Conservation (phyloP, 768 basidiomycete genomes). For the Lactarius tabidus region DNA sequence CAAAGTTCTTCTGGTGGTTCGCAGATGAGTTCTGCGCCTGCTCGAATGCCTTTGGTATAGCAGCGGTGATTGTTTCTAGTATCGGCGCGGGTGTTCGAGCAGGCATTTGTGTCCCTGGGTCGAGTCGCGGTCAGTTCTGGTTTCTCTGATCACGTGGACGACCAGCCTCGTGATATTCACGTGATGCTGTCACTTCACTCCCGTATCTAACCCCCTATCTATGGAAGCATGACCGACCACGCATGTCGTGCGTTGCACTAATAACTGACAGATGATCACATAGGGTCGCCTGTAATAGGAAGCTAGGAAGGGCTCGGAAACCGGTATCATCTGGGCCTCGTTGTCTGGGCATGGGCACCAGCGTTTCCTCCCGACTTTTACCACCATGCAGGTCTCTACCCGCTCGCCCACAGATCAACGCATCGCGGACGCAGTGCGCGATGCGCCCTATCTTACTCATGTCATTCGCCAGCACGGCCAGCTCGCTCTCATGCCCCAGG, state of each 20-base stretch:
- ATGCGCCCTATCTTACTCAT: slow-evolving; percentile 56
- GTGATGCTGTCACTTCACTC: not conserved
- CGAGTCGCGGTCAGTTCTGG: not conserved
- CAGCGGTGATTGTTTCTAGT: slow-evolving; percentile 31
- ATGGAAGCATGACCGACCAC: not conserved
- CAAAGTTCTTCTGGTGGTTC: slow-evolving; percentile 88
- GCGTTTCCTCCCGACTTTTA: slow-evolving; percentile 24
- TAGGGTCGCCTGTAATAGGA: slow-evolving; percentile 19
- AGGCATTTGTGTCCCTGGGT: slow-evolving; percentile 5
- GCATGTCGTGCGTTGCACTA: not conserved
- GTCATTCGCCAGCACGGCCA: slow-evolving; percentile 52
- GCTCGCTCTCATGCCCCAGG: slow-evolving; percentile 45
- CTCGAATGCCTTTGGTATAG: slow-evolving; percentile 66
- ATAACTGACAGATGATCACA: slow-evolving; percentile 15
- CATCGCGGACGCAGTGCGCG: slow-evolving; percentile 30
- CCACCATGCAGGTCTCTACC: slow-evolving; percentile 25
- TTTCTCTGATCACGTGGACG: not conserved
- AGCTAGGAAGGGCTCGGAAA: slow-evolving; percentile 14
- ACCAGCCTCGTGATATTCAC: not conserved
- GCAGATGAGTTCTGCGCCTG: slow-evolving; percentile 70
- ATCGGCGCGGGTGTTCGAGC: slow-evolving; percentile 32
- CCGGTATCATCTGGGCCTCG: slow-evolving; percentile 21
- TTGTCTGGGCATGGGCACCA: slow-evolving; percentile 27
- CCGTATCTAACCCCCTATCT: not conserved
- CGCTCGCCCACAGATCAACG: slow-evolving; percentile 27